Evolutionary conservation across 2,329 filamentous ascomycete species (phyloP).

Genomic region (Ceratocystis eucalypticola): DNA sequence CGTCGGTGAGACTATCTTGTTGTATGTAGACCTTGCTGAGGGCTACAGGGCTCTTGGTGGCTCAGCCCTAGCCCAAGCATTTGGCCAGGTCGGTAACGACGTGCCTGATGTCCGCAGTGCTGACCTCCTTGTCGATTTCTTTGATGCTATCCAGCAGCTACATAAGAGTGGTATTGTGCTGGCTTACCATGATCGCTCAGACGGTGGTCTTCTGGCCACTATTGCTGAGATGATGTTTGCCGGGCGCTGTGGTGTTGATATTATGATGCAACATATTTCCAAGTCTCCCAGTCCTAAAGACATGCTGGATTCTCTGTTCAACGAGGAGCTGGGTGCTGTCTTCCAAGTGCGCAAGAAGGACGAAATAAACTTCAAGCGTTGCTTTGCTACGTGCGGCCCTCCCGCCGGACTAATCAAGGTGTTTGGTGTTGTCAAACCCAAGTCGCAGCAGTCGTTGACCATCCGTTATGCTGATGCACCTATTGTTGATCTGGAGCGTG

Average conservation of each 20-base stretch:
- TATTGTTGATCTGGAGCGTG: slow-evolving; percentile 55
- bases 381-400: slow-evolving; percentile 81
- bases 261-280: slow-evolving; percentile 64
- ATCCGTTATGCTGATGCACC: slow-evolving; percentile 58
- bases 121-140: slow-evolving; percentile 74
- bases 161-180: slow-evolving; percentile 54
- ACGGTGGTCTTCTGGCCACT: slow-evolving; percentile 83
- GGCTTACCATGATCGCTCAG: slow-evolving; percentile 88
- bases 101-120: slow-evolving; percentile 75
- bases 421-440: slow-evolving; percentile 62
- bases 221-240: slow-evolving; percentile 97
- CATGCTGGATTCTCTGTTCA: slow-evolving; percentile 73
- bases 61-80: slow-evolving; percentile 79
- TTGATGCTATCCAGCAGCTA: slow-evolving; percentile 62
- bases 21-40: slow-evolving; percentile 81
- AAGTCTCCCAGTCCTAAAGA: slow-evolving; percentile 48
- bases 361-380: slow-evolving; percentile 72
- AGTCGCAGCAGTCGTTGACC: slow-evolving; percentile 59
- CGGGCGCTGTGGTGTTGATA: slow-evolving; percentile 73
- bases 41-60: slow-evolving; percentile 75
- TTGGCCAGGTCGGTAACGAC: slow-evolving; percentile 72
- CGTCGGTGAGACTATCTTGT: slow-evolving; percentile 73
- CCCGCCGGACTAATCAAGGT: slow-evolving; percentile 69
- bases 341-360: slow-evolving; percentile 86
- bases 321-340: slow-evolving; percentile 87